Evolutionary conservation across 306 rosid genomes (phyloP).

Genomic region (Purshia tridentata): DNA sequence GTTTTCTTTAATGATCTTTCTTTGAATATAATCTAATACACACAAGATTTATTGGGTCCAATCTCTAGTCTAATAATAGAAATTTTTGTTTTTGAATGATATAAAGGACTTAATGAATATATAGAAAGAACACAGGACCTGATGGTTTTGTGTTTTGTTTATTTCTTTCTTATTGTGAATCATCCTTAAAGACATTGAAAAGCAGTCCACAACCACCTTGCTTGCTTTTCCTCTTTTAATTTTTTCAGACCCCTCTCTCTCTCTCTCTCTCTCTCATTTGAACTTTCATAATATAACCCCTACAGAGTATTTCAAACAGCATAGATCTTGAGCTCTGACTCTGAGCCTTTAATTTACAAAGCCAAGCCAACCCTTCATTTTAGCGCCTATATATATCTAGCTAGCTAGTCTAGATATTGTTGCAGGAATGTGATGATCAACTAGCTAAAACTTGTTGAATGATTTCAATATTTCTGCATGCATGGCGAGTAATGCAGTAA

Average conservation of each 20-base stretch:
- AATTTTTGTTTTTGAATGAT: too few species aligned
- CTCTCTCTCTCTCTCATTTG: slow-evolving; percentile 29
- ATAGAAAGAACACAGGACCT: too few species aligned
- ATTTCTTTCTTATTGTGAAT: neutral
- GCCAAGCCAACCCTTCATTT: slow-evolving; percentile 11
- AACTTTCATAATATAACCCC: slow-evolving; percentile 32
- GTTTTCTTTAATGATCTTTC: neutral
- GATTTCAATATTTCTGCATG: slow-evolving; percentile 30
- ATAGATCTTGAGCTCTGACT: slow-evolving; percentile 17
- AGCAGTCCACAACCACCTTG: slow-evolving; percentile 36
- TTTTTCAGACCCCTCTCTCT: slow-evolving; percentile 7
- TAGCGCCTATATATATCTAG: slow-evolving; percentile 1
- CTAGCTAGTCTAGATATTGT: neutral
- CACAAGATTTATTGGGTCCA: neutral
- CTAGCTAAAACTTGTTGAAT: slow-evolving; percentile 23
- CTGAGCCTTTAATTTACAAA: slow-evolving; percentile 9
- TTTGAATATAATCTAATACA: neutral
- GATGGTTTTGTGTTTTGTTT: neutral
- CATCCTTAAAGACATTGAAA: slow-evolving; percentile 31
- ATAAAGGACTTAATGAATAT: too few species aligned
- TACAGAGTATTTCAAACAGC: slow-evolving; percentile 31
- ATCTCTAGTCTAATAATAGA: neutral
- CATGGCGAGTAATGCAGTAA: slow-evolving; percentile 59
- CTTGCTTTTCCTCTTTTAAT: slow-evolving; percentile 37
- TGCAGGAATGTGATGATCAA: too few species aligned